Conservation (phyloP, 2,329 filamentous ascomycete species). For the Macrophomina tecta region DNA sequence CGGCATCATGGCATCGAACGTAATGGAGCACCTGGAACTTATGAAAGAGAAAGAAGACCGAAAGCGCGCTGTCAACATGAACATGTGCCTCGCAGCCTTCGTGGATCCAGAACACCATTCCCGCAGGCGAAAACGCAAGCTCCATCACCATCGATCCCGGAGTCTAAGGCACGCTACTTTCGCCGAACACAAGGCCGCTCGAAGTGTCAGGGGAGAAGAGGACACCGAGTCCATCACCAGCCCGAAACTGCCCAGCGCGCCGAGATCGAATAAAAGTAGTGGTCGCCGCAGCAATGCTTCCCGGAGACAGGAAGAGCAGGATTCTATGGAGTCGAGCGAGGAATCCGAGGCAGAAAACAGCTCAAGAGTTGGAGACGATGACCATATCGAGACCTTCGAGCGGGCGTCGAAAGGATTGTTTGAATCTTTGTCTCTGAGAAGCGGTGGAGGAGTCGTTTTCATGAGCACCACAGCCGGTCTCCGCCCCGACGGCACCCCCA, state of each 20-base stretch:
- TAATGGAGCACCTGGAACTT: conserved; percentile 44
- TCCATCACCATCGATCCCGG: background rate
- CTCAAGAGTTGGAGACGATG: conserved; percentile 36
- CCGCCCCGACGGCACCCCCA: conserved; percentile 13
- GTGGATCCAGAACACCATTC: conserved; percentile 35
- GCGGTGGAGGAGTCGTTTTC: conserved; percentile 54
- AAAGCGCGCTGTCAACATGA: conserved; percentile 36
- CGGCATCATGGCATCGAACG: conserved; percentile 39
- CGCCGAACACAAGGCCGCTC: conserved; percentile 19
- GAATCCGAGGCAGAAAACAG: conserved; percentile 14
- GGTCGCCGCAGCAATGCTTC: conserved; percentile 5
- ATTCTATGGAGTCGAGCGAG: background rate
- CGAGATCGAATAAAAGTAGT: conserved; percentile 1
- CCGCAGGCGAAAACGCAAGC: conserved; percentile 14
- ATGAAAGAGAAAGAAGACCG: conserved; percentile 43
- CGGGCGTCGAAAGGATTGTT: conserved; percentile 57
- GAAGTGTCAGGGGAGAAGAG: conserved; percentile 3
- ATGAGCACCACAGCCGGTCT: conserved; percentile 35
- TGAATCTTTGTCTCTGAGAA: conserved; percentile 53
- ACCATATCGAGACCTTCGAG: conserved; percentile 52
- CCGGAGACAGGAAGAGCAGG: background rate
- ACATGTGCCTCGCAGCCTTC: conserved; percentile 36
- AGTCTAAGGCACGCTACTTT: background rate
- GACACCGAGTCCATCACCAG: conserved; percentile 1
- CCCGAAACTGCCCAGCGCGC: conserved; percentile 1